Base-by-base conservation (phyloP, 768 basidiomycete genomes). In the Rhodotorula graminis region DNA sequence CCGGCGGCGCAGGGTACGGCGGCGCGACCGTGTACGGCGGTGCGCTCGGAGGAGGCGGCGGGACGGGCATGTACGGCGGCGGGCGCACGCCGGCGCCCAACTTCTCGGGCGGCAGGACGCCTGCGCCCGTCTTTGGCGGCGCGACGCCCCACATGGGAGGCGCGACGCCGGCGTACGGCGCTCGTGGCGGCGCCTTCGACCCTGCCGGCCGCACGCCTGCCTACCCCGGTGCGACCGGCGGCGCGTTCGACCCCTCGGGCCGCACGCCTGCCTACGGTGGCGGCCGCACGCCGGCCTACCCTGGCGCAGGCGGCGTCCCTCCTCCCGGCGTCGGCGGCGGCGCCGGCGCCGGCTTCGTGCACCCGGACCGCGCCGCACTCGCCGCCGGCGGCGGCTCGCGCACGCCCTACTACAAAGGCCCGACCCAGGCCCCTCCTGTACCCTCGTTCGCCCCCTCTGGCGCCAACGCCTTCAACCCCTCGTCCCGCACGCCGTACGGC, bases 231-330 rank as follows among this genome's bases (percentile, higher is more conserved):
- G 21, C 23, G 23, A 58, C 16, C 8, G 58, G 57, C 49, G 58
- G 66, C 47, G 66, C 58, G 5, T 68, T 68, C 42, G 52, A 55
- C 40, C 66, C 67, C 25, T 56, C 61, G 6, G 61, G 67, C 7
- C 59, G 68, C 31, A 73, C 70, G 19, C 60, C 78, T 80, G 52
- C 69, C 79, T 33, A 83, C 82, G 21, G 75, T 67, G 25, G 75
- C 63, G 65, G 70, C 27, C 31, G 52, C 27, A 55, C 53, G 53
- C 53, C 53, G 27, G n/a, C 27, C 29, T 55, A 55, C 53, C 53
- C 53, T 16, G 53, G n/a, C 8, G 15, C 29, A 9, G 53, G 53
- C 7, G 29, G 70, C 76, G 42, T 40, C 40, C 55, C 3, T 67
- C 14, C 50, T 25, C 27, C 65, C 65, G 56, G 56, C 11, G 65